Percentiles rank a stretch among this genome's conserved stretches.
Conservation (phyloP, 116 monocot species). For the Trichopus zeylanicus region DNA sequence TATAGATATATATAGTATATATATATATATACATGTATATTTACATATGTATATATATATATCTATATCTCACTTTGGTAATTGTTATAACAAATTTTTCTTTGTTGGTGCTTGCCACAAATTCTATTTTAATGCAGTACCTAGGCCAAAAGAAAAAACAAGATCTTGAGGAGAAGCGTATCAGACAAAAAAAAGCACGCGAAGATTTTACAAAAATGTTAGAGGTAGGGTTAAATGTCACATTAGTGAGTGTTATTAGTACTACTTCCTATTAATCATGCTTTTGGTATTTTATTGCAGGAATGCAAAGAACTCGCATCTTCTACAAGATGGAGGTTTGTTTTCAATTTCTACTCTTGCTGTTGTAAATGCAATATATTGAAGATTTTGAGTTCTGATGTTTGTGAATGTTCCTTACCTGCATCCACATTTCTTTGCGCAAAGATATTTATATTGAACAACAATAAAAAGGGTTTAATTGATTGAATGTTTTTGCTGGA, state of each 20-base stretch:
- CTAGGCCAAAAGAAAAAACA: conserved; percentile 88
- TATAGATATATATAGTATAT: too few species aligned
- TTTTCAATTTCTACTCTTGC: not conserved
- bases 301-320: conserved; percentile 84
- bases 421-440: not conserved
- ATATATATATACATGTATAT: too few species aligned
- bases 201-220: conserved; percentile 92
- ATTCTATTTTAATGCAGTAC: conserved; percentile 41
- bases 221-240: conserved; percentile 41
- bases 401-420: not conserved
- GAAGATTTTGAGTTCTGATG: not conserved
- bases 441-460: too few species aligned
- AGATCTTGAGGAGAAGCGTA: conserved; percentile 83
- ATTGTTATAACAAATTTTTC: not conserved
- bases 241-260: not conserved
- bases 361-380: not conserved
- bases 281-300: conserved; percentile 23
- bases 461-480: too few species aligned
- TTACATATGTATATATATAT: too few species aligned
- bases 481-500: not conserved
- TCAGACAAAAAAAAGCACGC: conserved; percentile 79
- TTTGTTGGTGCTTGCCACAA: not conserved
- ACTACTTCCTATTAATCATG: not conserved
- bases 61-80: not conserved
- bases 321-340: conserved; percentile 77